These are phyloP conservation scores for Dillenia suffruticosa DNA, from an alignment of 164 flowering plant species.

Conservation along the genomic window DNA sequence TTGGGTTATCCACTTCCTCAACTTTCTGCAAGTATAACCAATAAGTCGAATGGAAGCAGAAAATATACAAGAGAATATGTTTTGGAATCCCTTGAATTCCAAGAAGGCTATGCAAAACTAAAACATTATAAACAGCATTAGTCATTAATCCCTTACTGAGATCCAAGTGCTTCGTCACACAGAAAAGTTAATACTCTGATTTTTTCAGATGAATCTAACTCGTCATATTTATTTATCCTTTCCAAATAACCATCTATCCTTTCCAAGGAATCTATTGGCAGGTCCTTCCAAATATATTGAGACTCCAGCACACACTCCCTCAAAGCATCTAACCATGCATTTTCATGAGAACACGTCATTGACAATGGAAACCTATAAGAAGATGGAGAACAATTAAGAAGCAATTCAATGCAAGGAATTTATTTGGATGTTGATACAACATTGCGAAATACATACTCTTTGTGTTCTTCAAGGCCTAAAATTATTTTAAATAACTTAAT, in stretches of 20 bases:
- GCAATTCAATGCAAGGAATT: not conserved
- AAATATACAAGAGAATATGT: not conserved
- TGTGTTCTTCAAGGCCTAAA: conserved; percentile 32
- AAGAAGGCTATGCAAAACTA: not conserved
- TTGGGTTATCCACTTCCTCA: conserved; percentile 67
- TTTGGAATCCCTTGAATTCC: no score
- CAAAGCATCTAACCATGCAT: conserved; percentile 60
- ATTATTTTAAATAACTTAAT: conserved; percentile 44
- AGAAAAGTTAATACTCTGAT: conserved; percentile 61
- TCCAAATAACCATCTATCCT: conserved; percentile 11
- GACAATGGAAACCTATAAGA: conserved; percentile 30
- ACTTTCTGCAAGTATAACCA: conserved; percentile 27
- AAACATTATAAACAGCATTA: not conserved
- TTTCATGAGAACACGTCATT: conserved; percentile 23
- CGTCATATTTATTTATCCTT: conserved; percentile 31
- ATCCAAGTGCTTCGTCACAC: conserved; percentile 76
- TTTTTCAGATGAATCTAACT: conserved; percentile 48
- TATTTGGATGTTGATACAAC: not conserved
- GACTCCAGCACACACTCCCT: conserved; percentile 48
- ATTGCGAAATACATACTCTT: conserved; percentile 31
- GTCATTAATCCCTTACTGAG: conserved; percentile 46
- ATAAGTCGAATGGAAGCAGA: not conserved
- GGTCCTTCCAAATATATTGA: conserved; percentile 21
- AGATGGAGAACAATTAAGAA: not conserved
- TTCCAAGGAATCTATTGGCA: conserved; percentile 27